Evolutionary conservation across 139 green algal genomes (phyloP), one percentile per base, ranked within the genome.

Genomic region (Chlorella sorokiniana): DNA sequence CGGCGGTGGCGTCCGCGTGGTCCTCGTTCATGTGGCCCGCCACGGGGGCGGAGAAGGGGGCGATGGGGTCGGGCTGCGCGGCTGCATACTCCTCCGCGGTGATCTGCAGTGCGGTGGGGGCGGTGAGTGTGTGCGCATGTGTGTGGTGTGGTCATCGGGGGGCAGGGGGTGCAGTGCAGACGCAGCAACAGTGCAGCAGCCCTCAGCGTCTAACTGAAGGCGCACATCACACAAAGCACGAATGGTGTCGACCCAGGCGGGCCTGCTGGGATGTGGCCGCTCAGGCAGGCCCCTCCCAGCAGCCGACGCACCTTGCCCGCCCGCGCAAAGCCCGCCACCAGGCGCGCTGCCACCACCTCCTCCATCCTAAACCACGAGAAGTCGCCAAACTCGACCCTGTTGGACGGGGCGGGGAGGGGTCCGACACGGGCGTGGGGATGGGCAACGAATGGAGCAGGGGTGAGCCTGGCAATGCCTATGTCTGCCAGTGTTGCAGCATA

Each of bases 21-120:
- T 86, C 85, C 1, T 48, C 75, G 40, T 91, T 89, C 95, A 98
- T 97, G 89, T 98, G 94, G 9, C 82, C 67, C 64, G 85, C 92
- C 35, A 98, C 90, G 33, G 91, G 90, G 4, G 7, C 82, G 0
- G 89, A 88, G 80, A 96, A 98, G 23, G 82, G 59, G 18, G 89
- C 85, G 23, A 98, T 87, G 7, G 93, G 92, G 86, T 98, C 95
- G 0, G 87, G 79, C 40, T 79, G 51, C 2, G 92, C 91, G 25
- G 85, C 63, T 0, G 3, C 71, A 78, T 71, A 83, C 63, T 65
- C 69, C 42, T 70, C 44, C 8, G 40, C 37, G 8, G 76, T 73
- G 35, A 79, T 62, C 71, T 78, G 71, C 27, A 2, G 11, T 25
- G 61, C 61, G 2, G 2, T 9, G 1, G 56, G 1, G 56, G 56